Percentiles rank a stretch among this genome's conserved stretches.
Conservation (phyloP, 805 yeast species). For the Yarrowia porcina region DNA sequence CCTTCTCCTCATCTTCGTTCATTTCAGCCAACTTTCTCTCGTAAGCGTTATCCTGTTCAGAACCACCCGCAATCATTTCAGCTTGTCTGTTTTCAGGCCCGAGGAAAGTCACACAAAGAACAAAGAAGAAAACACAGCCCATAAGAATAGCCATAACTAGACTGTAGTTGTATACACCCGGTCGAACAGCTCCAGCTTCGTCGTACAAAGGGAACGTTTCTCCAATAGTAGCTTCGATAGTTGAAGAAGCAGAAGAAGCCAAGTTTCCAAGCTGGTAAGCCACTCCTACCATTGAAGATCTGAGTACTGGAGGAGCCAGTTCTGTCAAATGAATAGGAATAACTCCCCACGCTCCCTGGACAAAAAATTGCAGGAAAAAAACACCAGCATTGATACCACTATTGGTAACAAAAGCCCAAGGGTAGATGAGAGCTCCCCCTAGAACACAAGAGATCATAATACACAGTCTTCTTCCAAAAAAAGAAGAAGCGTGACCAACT, state of each 20-base stretch:
- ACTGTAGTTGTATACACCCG: background rate
- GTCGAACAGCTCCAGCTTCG: background rate
- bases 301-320: background rate
- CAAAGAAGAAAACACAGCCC: background rate
- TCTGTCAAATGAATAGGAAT: background rate
- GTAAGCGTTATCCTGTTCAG: background rate
- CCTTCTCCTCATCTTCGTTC: background rate
- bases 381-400: background rate
- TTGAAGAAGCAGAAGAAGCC: constrained; percentile 66
- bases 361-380: background rate
- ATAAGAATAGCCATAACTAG: background rate
- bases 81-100: constrained; percentile 3
- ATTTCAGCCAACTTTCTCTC: background rate
- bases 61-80: background rate
- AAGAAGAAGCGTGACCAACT: background rate
- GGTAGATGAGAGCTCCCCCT: background rate
- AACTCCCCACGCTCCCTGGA: constrained; percentile 5
- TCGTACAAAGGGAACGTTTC: constrained; percentile 30
- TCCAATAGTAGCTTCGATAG: constrained; percentile 64
- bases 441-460: background rate
- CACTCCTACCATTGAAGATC: constrained; percentile 1
- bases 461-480: background rate
- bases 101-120: background rate
- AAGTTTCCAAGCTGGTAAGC: constrained; percentile 39
- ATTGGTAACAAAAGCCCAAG: constrained; percentile 7